Base-by-base conservation (phyloP, 2,329 filamentous ascomycete species). In the Colletotrichum zoysiae region DNA sequence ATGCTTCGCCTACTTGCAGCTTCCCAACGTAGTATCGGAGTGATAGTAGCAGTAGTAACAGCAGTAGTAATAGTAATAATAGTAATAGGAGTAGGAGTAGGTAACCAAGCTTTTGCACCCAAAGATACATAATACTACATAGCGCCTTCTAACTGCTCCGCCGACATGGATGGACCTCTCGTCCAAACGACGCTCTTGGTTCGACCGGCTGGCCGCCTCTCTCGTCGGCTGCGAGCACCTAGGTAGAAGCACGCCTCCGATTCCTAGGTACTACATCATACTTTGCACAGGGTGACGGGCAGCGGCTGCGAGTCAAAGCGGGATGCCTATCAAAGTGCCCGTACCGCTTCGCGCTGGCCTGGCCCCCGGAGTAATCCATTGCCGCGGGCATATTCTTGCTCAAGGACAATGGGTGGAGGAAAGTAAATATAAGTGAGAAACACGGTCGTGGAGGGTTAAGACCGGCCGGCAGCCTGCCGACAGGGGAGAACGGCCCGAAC, bases 391-490 rank as follows among this genome's bases (percentile, higher is more conserved):
- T 48, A 16, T 12, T n/a, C 18, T 6, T 16, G 23, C 33, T 42
- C 35, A 44, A 44, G 33, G 50, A 26, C 40, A 58, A 2, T 62
- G 40, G 14, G 2, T 62, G 55, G 38, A 35, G n/a, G n/a, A n/a
- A 46, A 46, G 44, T 11, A 46, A 35, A 53, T 53, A 8, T 53
- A 33, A 26, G 7, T n/a, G 59, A n/a, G 30, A n/a, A 30, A 51
- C 33, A 33, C 35, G 16, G 44, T 35, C 59, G 48, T 50, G 55
- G 59, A 65, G 65, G 59, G 55, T 59, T 60, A 71, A 53, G 46
- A 48, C 55, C 69, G 69, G 69, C 55, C 69, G 69, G 69, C 69
- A 71, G 59, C 44, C 51, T 66, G 69, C 69, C 69, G 69, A 71
- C 65, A 69, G 69, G 69, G 30, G 42, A 55, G 69, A 59, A 71